Evolutionary conservation across 306 rosid species (phyloP).

Genomic region (Nissolia schottii): DNA sequence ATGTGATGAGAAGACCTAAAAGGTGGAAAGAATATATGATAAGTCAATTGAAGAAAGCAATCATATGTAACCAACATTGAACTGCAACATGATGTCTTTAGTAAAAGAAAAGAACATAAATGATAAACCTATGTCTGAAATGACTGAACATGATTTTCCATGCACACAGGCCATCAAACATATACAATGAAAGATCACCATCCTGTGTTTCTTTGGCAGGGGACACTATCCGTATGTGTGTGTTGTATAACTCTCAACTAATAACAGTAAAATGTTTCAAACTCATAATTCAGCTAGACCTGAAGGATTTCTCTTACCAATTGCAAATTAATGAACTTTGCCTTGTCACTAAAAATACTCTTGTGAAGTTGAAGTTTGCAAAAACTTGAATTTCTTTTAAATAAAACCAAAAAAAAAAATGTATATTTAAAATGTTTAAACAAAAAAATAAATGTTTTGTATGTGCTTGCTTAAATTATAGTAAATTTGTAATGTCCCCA

Average conservation of each 20-base stretch:
- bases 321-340: neutral
- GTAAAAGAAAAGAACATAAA: neutral
- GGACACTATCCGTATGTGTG: neutral
- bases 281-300: neutral
- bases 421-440: neutral
- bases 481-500: neutral
- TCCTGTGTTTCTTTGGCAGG: neutral
- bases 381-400: neutral
- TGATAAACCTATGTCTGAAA: conserved; percentile 5
- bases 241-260: neutral
- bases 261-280: neutral
- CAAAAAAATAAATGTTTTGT: neutral
- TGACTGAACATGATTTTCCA: conserved; percentile 15
- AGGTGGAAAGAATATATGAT: neutral
- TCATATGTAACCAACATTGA: neutral
- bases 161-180: neutral
- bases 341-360: neutral
- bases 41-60: neutral
- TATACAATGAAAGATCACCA: neutral
- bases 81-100: neutral
- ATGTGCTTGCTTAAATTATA: neutral
- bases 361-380: conserved; percentile 6
- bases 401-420: neutral
- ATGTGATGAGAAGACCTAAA: conserved; percentile 1
- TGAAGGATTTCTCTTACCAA: neutral